phyloP scores from a whole-genome alignment of 345 rosid species.

The Carallia brachiata region DNA sequence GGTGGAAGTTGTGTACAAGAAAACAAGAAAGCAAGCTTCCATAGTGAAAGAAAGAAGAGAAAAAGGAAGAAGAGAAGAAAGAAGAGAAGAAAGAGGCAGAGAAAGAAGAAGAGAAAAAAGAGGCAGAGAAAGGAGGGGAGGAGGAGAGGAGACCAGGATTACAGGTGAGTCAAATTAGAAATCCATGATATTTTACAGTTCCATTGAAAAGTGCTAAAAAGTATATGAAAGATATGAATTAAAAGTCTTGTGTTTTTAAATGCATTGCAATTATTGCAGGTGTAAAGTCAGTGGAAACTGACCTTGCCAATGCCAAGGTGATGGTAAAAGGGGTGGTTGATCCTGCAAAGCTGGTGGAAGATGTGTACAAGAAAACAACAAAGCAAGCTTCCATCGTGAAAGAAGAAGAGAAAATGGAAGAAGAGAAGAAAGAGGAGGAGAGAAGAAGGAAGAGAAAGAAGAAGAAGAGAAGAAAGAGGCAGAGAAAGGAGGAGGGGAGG shows the following conservation, averaged over 20 bases:
- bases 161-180: no score
- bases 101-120: conserved; percentile 9
- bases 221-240: no score
- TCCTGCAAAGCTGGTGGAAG: conserved; percentile 42
- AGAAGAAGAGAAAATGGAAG: conserved; percentile 44
- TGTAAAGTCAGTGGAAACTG: conserved; percentile 56
- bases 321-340: conserved; percentile 60
- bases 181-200: no score
- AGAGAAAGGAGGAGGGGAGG: conserved; percentile 27
- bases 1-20: conserved; percentile 46
- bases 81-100: conserved; percentile 28
- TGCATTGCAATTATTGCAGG: conserved; percentile 32
- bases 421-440: conserved; percentile 39
- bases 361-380: conserved; percentile 50
- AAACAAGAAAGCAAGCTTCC: conserved; percentile 51
- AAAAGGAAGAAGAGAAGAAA: conserved; percentile 43
- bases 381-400: no score
- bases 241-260: no score
- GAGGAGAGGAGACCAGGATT: no score
- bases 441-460: no score
- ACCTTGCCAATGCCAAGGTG: conserved; percentile 40
- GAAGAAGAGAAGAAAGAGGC: conserved; percentile 14
- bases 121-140: conserved; percentile 23
- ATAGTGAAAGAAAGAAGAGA: conserved; percentile 47
- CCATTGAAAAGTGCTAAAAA: no score